Conservation (phyloP, 306 rosid species). For the Acacia melanoxylon region DNA sequence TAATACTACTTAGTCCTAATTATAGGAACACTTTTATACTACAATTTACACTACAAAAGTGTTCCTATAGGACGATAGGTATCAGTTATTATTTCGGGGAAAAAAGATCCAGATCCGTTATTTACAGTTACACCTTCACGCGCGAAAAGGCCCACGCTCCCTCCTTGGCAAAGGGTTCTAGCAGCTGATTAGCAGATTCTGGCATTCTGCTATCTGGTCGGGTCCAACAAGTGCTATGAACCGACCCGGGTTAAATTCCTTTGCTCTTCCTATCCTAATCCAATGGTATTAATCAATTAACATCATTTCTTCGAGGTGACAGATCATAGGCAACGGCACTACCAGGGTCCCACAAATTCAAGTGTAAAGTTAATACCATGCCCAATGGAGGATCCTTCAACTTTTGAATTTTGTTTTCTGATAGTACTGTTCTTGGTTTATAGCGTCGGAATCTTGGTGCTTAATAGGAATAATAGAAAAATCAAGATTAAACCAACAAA, state of each 20-base stretch:
- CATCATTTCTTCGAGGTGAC: neutral
- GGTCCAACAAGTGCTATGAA: neutral
- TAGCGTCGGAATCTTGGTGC: neutral
- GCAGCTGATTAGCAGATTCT: neutral
- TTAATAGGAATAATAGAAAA: neutral
- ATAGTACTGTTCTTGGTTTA: neutral
- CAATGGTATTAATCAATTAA: neutral
- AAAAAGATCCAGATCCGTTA: neutral
- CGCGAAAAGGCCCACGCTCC: neutral
- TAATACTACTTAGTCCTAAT: no score
- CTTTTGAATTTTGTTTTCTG: neutral
- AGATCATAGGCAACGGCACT: neutral
- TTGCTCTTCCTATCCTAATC: neutral
- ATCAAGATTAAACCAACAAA: neutral
- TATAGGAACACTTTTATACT: no score
- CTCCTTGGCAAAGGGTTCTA: neutral
- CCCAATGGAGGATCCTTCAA: neutral
- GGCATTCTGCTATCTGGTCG: neutral
- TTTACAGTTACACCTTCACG: neutral
- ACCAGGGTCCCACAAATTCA: conserved; percentile 1
- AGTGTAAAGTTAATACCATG: neutral
- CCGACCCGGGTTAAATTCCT: neutral
- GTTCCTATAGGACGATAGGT: no score
- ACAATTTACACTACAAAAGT: no score
- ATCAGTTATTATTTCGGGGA: no score